phyloP scores from a whole-genome alignment of 139 green algal species.

The Deuterostichococcus epilithicus region DNA sequence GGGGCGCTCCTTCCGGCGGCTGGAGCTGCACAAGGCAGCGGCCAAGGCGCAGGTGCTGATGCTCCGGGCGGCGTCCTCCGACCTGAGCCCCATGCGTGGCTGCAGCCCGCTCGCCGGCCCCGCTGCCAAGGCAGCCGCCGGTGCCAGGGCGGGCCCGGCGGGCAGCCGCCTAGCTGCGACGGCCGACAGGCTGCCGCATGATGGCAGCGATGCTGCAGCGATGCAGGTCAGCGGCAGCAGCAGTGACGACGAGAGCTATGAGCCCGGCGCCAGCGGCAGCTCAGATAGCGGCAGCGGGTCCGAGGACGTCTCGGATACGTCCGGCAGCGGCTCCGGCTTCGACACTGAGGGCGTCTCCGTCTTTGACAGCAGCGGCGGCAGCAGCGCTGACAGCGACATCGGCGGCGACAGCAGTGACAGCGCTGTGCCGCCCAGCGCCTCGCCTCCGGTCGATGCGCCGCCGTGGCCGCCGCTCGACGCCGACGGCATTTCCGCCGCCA shows the following conservation, averaged over 20 bases:
- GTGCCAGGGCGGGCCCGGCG: too few relatives aligned
- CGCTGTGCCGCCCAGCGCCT: conserved; percentile 11
- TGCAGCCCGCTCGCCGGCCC: background rate
- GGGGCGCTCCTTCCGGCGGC: background rate
- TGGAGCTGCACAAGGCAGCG: background rate
- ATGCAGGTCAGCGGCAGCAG: conserved; percentile 1
- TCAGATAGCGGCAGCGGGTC: background rate
- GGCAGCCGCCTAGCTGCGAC: too few relatives aligned
- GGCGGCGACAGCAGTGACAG: background rate
- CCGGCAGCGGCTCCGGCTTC: too few relatives aligned
- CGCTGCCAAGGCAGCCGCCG: background rate
- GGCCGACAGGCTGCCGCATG: too few relatives aligned
- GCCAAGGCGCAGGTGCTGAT: background rate
- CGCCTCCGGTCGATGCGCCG: conserved; percentile 6
- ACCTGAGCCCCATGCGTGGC: background rate
- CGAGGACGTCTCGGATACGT: background rate
- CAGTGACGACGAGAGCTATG: background rate
- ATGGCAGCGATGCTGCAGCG: too few relatives aligned
- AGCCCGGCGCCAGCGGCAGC: background rate
- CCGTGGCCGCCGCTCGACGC: background rate
- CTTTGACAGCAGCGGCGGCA: background rate
- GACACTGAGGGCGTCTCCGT: too few relatives aligned
- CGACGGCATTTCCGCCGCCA: background rate
- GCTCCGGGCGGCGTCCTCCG: background rate
- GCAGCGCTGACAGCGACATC: too few relatives aligned